Conservation (phyloP, 768 basidiomycete genomes). For the Leucosporidium creatinivorum region DNA sequence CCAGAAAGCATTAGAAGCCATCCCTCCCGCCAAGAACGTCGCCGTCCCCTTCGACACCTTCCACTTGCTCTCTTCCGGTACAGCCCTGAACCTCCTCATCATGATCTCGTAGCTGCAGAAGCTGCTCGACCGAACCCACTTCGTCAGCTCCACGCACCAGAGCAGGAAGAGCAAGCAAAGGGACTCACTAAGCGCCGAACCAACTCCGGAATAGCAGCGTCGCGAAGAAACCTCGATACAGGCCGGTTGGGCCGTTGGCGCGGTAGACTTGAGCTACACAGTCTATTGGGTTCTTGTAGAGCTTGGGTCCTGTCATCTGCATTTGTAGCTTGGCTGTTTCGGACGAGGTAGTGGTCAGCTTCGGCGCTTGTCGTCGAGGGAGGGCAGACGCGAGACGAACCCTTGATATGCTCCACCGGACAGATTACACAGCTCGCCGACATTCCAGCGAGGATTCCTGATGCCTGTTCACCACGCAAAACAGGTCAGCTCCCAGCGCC, state of each 20-base stretch:
- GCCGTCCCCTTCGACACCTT: conserved; percentile 58
- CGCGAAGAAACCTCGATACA: conserved; percentile 70
- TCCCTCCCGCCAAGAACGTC: conserved; percentile 54
- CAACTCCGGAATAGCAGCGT: conserved; percentile 65
- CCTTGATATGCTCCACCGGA: background rate
- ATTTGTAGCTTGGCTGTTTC: conserved; percentile 60
- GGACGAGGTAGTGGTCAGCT: background rate
- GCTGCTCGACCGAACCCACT: background rate
- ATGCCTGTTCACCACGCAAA: too few species aligned
- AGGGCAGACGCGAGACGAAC: too few species aligned
- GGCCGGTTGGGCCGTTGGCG: conserved; percentile 56
- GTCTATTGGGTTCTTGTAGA: conserved; percentile 40
- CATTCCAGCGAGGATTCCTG: too few species aligned
- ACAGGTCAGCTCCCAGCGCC: too few species aligned
- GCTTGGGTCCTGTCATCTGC: conserved; percentile 44
- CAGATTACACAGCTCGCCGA: too few species aligned
- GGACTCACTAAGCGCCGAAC: conserved; percentile 46
- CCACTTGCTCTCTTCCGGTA: background rate
- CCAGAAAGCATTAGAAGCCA: background rate
- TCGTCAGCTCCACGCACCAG: conserved; percentile 51
- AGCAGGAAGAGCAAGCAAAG: conserved; percentile 43
- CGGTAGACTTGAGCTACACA: conserved; percentile 58
- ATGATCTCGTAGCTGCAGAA: conserved; percentile 16
- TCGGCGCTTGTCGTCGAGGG: background rate
- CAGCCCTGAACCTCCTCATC: background rate